Evolutionary conservation across 768 basidiomycete species (phyloP).

Genomic region (Ramaria sp.): DNA sequence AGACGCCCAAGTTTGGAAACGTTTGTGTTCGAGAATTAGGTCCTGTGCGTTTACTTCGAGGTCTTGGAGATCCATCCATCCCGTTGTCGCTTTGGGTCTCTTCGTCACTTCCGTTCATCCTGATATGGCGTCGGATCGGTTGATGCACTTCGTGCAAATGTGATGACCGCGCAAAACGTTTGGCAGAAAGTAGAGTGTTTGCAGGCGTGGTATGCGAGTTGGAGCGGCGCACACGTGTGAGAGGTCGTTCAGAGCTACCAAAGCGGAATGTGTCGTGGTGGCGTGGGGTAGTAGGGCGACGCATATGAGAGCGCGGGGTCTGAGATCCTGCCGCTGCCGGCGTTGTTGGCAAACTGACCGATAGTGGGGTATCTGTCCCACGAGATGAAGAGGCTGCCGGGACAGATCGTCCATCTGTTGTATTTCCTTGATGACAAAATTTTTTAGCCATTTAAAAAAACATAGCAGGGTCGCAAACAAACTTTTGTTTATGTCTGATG

Average conservation of each 20-base stretch:
- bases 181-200: conserved; percentile 22
- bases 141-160: conserved; percentile 54
- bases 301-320: neutral
- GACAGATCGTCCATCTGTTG: neutral
- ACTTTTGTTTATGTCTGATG: neutral
- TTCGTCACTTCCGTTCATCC: neutral
- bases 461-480: neutral
- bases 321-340: neutral
- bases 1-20: neutral
- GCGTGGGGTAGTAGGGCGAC: conserved; percentile 1
- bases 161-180: conserved; percentile 52
- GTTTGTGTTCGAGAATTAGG: neutral
- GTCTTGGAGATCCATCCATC: neutral
- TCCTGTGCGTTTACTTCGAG: neutral
- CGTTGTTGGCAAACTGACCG: neutral
- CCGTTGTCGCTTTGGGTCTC: neutral
- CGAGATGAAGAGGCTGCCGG: neutral
- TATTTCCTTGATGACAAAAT: neutral
- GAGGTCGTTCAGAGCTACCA: conserved; percentile 28
- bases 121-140: neutral
- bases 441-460: neutral
- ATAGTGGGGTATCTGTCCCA: neutral
- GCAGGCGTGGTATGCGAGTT: conserved; percentile 5
- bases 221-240: conserved; percentile 13
- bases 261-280: conserved; percentile 16